These are phyloP conservation scores for Podaxis pistillaris DNA, from an alignment of 768 basidiomycete species.

Conservation along the genomic window DNA sequence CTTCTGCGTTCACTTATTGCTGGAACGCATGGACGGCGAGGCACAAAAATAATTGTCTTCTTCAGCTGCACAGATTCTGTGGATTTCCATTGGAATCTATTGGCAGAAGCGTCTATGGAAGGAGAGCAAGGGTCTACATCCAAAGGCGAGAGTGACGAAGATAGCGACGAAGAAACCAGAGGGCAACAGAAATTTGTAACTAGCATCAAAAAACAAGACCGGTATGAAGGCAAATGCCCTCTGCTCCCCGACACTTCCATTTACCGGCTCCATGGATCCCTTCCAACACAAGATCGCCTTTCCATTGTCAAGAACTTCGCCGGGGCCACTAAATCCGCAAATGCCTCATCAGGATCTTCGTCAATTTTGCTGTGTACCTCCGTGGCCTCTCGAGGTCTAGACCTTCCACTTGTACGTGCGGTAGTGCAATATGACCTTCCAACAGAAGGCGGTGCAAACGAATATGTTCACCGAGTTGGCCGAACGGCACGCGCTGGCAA, in stretches of 20 bases:
- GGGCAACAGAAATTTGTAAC: background rate
- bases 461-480: conserved; percentile 96
- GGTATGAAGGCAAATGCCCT: conserved; percentile 51
- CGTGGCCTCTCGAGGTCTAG: conserved; percentile 97
- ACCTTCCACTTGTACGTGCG: conserved; percentile 89
- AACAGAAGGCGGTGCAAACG: conserved; percentile 93
- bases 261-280: conserved; percentile 90
- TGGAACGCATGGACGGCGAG: conserved; percentile 48
- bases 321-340: conserved; percentile 25
- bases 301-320: conserved; percentile 85
- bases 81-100: conserved; percentile 90
- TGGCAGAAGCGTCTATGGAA: conserved; percentile 72
- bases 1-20: conserved; percentile 79
- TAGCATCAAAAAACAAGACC: conserved; percentile 9
- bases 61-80: conserved; percentile 97
- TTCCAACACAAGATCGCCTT: conserved; percentile 77
- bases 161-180: conserved; percentile 26
- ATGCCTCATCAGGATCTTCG: conserved; percentile 35
- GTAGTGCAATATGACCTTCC: conserved; percentile 97
- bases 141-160: conserved; percentile 17
- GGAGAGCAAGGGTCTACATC: conserved; percentile 21
- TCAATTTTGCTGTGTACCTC: conserved; percentile 91
- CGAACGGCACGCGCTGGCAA: conserved; percentile 96
- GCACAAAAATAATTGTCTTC: conserved; percentile 88
- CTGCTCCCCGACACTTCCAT: conserved; percentile 81